phyloP scores from a whole-genome alignment of 1,139 yeast species.

The Lodderomyces parapsilosis region DNA sequence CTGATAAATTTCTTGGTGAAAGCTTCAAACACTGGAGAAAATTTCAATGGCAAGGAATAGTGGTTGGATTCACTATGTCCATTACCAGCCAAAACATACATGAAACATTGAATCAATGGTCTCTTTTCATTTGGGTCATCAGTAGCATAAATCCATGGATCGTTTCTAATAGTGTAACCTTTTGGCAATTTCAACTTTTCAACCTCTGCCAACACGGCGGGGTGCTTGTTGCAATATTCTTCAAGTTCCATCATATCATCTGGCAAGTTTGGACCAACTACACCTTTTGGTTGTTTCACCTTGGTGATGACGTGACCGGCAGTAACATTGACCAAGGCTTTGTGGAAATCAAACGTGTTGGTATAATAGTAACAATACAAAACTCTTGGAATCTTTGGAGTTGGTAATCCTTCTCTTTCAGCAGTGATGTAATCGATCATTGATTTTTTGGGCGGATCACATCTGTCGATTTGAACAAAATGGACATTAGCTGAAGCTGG shows the following conservation, averaged over 20 bases:
- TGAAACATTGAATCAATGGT: conserved; percentile 70
- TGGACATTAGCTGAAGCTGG: conserved; percentile 53
- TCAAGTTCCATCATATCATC: conserved; percentile 65
- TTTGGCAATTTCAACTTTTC: conserved; percentile 62
- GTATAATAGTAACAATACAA: conserved; percentile 69
- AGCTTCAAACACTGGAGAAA: conserved; percentile 78
- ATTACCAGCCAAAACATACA: conserved; percentile 70
- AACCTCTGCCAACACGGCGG: conserved; percentile 58
- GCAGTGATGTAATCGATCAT: conserved; percentile 71
- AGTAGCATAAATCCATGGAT: conserved; percentile 91
- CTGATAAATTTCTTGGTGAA: conserved; percentile 64
- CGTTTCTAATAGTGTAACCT: conserved; percentile 58
- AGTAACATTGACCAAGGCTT: conserved; percentile 70
- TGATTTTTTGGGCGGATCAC: conserved; percentile 80
- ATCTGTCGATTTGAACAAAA: conserved; percentile 69
- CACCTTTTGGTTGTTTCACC: conserved; percentile 57
- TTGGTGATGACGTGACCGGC: conserved; percentile 63
- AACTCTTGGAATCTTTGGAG: conserved; percentile 63
- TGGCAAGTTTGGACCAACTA: conserved; percentile 72
- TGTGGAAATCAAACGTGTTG: conserved; percentile 57
- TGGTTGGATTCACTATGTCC: conserved; percentile 79
- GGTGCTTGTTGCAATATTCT: conserved; percentile 50
- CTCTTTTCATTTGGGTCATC: conserved; percentile 60
- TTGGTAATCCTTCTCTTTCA: conserved; percentile 57
- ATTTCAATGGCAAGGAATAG: conserved; percentile 79